Conservation (phyloP, 257 asterid species). For the Rauvolfia tetraphylla region DNA sequence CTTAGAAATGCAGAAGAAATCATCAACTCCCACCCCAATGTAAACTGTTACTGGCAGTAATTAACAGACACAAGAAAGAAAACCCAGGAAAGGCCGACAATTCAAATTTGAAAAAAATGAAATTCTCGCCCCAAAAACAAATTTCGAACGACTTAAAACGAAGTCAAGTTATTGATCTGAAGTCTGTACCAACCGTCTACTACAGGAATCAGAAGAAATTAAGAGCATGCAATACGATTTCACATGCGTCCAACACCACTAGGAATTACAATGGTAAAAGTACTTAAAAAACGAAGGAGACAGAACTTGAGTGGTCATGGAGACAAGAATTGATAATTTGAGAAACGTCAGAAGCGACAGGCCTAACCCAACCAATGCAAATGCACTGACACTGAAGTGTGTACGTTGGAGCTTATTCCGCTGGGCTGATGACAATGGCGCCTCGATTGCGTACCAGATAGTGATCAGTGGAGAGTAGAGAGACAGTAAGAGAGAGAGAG, state of each 20-base stretch:
- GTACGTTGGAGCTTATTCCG: neutral
- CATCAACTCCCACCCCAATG: neutral
- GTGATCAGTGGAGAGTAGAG: neutral
- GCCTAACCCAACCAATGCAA: conserved; percentile 1
- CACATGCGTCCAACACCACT: neutral
- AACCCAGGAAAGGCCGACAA: conserved; percentile 8
- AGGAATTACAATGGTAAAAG: neutral
- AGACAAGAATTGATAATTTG: neutral
- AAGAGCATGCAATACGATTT: neutral
- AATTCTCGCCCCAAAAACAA: neutral
- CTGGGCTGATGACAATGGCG: neutral
- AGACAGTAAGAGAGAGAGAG: neutral
- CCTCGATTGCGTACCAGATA: neutral
- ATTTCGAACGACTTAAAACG: neutral
- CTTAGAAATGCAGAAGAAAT: conserved; percentile 7
- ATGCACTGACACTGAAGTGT: neutral
- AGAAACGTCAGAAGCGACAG: neutral
- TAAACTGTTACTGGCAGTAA: neutral
- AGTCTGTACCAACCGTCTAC: neutral
- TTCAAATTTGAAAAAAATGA: conserved; percentile 1
- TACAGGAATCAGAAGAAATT: neutral
- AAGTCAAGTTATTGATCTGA: neutral
- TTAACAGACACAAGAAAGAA: neutral
- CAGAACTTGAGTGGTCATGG: neutral
- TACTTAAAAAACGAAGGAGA: neutral